Percentiles rank a stretch among this genome's conserved stretches.
Evolutionary conservation across 257 asterid genomes (phyloP).

Genomic region (Rauvolfia tetraphylla): DNA sequence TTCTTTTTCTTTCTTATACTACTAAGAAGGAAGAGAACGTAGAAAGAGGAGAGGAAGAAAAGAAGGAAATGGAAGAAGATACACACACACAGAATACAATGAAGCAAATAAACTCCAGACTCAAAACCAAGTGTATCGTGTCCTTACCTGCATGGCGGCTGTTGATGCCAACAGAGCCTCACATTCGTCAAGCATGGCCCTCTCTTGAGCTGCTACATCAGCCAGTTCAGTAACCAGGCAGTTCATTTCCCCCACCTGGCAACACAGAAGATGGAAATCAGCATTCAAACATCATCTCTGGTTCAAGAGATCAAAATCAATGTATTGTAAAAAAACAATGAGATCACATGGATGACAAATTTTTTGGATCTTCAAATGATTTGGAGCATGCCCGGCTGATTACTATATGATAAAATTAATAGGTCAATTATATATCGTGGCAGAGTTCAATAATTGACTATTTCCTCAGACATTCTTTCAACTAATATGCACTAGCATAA

Average conservation of each 20-base stretch:
- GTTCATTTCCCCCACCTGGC: constrained; percentile 73
- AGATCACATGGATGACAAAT: neutral
- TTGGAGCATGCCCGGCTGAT: neutral
- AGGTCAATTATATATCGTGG: neutral
- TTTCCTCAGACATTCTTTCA: neutral
- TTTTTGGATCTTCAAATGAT: neutral
- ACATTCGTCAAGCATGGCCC: constrained; percentile 76
- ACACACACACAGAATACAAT: neutral
- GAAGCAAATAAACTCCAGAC: neutral
- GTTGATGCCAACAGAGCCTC: constrained; percentile 57
- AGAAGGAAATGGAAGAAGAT: neutral
- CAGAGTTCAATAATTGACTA: neutral
- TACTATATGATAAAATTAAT: neutral
- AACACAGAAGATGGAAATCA: constrained; percentile 12
- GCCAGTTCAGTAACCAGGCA: constrained; percentile 72
- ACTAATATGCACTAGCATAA: neutral
- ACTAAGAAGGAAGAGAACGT: too few species aligned
- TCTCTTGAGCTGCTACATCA: constrained; percentile 68
- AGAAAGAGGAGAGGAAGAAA: neutral
- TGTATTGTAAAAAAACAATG: neutral
- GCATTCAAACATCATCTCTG: neutral
- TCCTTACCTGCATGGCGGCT: constrained; percentile 67
- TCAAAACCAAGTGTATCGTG: neutral
- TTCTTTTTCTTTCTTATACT: neutral
- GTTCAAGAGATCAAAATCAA: neutral